Percentiles rank a stretch among this genome's conserved stretches.
Evolutionary conservation across 768 basidiomycete species (phyloP).

Genomic region (Lactarius sanguifluus): DNA sequence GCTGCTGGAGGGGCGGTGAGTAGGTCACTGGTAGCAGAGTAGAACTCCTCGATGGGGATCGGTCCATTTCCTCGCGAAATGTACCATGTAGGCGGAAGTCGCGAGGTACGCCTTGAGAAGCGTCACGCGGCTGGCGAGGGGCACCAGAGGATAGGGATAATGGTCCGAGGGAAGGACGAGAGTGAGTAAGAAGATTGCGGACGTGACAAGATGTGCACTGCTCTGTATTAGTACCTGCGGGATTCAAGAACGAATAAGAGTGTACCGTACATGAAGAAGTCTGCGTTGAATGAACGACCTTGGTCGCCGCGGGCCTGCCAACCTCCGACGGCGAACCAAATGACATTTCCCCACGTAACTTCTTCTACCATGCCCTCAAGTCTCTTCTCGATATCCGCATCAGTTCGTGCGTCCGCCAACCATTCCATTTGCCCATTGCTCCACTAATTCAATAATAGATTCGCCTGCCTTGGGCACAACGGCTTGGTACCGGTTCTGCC

Average conservation of each 20-base stretch:
- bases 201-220: constrained; percentile 69
- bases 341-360: constrained; percentile 51
- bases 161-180: constrained; percentile 40
- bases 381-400: constrained; percentile 34
- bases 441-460: constrained; percentile 26
- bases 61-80: constrained; percentile 54
- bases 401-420: constrained; percentile 15
- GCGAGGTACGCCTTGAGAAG: constrained; percentile 63
- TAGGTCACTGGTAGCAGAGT: constrained; percentile 31
- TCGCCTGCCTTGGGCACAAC: constrained; percentile 26
- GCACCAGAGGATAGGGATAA: constrained; percentile 29
- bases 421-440: constrained; percentile 30
- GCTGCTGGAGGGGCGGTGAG: constrained; percentile 33
- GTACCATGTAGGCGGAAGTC: constrained; percentile 51
- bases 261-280: constrained; percentile 61
- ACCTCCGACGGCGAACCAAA: constrained; percentile 60
- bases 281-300: constrained; percentile 46
- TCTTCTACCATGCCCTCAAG: constrained; percentile 62
- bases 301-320: constrained; percentile 39
- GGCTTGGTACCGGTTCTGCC: constrained; percentile 22
- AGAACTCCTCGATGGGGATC: constrained; percentile 53
- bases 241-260: constrained; percentile 19
- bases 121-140: constrained; percentile 45
- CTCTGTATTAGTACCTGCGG: background rate
- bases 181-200: constrained; percentile 59